Conservation (phyloP, 2,329 filamentous ascomycete species). For the Paecilomyces variotii region DNA sequence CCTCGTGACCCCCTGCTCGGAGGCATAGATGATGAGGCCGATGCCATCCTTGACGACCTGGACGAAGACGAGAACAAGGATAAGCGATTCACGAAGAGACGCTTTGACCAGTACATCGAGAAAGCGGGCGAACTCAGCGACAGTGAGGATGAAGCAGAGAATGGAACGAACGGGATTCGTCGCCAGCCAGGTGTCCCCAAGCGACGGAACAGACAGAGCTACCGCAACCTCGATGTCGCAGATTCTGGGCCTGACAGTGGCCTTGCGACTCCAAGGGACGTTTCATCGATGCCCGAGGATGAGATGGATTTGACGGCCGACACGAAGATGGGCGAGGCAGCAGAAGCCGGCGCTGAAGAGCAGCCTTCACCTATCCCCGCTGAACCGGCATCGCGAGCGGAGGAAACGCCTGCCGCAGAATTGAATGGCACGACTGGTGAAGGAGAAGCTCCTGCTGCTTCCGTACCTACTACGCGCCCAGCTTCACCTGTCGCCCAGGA, state of each 20-base stretch:
- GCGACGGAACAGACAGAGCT: conserved; percentile 54
- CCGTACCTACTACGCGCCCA: conserved; percentile 22
- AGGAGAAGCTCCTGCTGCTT: conserved; percentile 19
- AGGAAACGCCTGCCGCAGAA: conserved; percentile 25
- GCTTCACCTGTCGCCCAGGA: conserved; percentile 23
- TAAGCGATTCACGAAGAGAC: conserved; percentile 68
- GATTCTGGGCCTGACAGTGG: conserved; percentile 48
- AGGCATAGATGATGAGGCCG: conserved; percentile 56
- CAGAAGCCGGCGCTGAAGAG: conserved; percentile 26
- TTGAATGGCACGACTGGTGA: conserved; percentile 23
- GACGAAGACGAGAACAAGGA: conserved; percentile 87
- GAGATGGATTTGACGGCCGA: conserved; percentile 32
- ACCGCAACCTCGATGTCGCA: conserved; percentile 49
- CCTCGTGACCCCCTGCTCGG: conserved; percentile 47
- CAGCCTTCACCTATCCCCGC: conserved; percentile 22
- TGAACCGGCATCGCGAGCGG: conserved; percentile 20
- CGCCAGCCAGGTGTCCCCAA: conserved; percentile 42
- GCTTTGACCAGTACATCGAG: conserved; percentile 70
- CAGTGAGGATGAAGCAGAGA: conserved; percentile 80
- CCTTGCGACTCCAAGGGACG: conserved; percentile 37
- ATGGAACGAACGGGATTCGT: conserved; percentile 60
- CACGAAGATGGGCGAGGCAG: conserved; percentile 34
- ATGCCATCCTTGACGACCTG: conserved; percentile 58
- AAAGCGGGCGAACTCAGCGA: conserved; percentile 77
- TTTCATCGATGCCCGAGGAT: conserved; percentile 36